Evolutionary conservation across 352 stramenopile genomes (phyloP).

Genomic region (Phytophthora boehmeriae): DNA sequence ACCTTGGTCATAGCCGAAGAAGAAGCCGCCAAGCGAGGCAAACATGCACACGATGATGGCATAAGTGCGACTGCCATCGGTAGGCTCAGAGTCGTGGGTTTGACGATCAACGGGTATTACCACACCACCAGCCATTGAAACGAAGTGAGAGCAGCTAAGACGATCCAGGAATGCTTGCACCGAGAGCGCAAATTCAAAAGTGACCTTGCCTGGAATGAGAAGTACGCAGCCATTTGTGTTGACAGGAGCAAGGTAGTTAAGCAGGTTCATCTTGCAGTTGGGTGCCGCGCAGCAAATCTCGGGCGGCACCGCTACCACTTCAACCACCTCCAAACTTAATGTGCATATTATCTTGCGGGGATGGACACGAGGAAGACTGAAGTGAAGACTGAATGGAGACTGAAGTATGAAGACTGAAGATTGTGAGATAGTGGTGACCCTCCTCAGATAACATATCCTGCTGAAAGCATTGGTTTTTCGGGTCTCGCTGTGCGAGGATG

Average conservation of each 20-base stretch:
- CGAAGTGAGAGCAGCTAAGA: background rate
- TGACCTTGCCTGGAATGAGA: conserved; percentile 12
- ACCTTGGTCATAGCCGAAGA: conserved; percentile 42
- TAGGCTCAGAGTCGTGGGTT: conserved; percentile 19
- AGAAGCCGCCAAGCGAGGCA: conserved; percentile 35
- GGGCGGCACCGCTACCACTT: conserved; percentile 14
- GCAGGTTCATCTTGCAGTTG: conserved; percentile 5
- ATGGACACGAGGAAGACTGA: conserved; percentile 7
- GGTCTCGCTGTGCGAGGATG: background rate
- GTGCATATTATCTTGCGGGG: conserved; percentile 8
- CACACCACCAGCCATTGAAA: conserved; percentile 14
- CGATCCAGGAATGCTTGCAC: background rate
- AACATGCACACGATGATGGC: conserved; percentile 41
- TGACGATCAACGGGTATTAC: conserved; percentile 19
- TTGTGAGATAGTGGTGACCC: conserved; percentile 22
- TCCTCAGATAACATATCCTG: conserved; percentile 10
- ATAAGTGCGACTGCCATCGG: conserved; percentile 29
- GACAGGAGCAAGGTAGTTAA: too few relatives aligned
- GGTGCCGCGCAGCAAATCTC: conserved; percentile 25
- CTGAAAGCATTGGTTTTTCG: conserved; percentile 9
- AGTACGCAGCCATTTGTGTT: too few relatives aligned
- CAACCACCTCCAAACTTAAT: conserved; percentile 13
- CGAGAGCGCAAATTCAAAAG: conserved; percentile 27
- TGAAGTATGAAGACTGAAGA: conserved; percentile 31
- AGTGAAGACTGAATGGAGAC: too few relatives aligned